A percentile compares a stretch with the other conserved stretches of the same genome.
These are phyloP conservation scores for Fraxinus platypoda DNA, from an alignment of 305 asterid species.

Conservation along the genomic window DNA sequence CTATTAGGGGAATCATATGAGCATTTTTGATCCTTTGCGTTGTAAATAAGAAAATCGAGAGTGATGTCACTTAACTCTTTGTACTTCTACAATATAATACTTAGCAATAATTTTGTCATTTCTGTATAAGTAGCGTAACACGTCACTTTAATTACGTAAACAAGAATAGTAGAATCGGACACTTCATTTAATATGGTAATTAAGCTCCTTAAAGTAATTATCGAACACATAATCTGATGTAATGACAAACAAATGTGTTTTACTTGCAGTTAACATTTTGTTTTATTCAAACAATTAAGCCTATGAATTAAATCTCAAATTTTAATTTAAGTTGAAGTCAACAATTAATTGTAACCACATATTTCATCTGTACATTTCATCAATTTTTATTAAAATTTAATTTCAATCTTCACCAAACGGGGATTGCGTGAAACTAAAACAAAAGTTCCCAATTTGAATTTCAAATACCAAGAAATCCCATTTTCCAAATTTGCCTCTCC, in stretches of 20 bases:
- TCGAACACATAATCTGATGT: background rate
- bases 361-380: too few species aligned
- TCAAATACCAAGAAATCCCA: background rate
- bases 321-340: background rate
- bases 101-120: background rate
- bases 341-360: too few species aligned
- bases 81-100: background rate
- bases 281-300: background rate
- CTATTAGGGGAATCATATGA: background rate
- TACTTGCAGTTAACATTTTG: background rate
- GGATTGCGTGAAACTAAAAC: background rate
- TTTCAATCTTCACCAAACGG: too few species aligned
- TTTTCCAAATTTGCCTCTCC: background rate
- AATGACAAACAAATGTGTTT: background rate
- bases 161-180: background rate
- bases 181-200: background rate
- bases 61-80: background rate
- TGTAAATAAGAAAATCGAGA: background rate
- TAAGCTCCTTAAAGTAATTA: background rate
- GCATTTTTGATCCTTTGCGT: background rate
- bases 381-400: too few species aligned
- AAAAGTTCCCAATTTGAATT: background rate
- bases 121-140: background rate
- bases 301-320: background rate
- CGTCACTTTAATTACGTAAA: background rate